Percentiles rank a stretch among this genome's conserved stretches.
These are phyloP conservation scores for Arthrobotrys musiformis DNA, from an alignment of 2,329 filamentous ascomycete genomes.

Conservation along the genomic window DNA sequence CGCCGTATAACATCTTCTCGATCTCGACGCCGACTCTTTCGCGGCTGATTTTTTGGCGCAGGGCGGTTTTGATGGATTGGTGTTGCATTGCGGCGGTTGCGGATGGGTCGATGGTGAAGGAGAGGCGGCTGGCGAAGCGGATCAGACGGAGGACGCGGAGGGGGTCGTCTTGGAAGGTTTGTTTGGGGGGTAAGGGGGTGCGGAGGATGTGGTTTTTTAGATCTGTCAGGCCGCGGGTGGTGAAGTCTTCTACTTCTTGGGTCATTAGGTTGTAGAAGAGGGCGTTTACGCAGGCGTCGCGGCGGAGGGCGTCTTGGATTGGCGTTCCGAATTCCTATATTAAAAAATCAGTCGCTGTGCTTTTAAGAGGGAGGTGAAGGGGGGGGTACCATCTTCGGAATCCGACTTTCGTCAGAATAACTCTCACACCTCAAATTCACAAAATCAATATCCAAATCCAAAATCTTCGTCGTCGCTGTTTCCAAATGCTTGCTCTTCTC, in stretches of 20 bases:
- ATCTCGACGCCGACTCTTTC: slow-evolving; percentile 88
- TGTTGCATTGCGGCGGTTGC: slow-evolving; percentile 81
- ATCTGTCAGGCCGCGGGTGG: slow-evolving; percentile 76
- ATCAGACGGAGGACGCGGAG: slow-evolving; percentile 86
- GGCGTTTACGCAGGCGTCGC: slow-evolving; percentile 94
- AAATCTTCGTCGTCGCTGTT: slow-evolving; percentile 85
- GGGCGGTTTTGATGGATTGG: slow-evolving; percentile 74
- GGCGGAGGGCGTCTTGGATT: slow-evolving; percentile 85
- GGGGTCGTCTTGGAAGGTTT: slow-evolving; percentile 95
- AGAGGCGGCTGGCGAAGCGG: slow-evolving; percentile 85
- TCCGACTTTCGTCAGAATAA: slow-evolving; percentile 87
- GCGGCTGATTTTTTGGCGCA: slow-evolving; percentile 89
- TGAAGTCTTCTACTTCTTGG: slow-evolving; percentile 83
- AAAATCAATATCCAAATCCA: slow-evolving; percentile 89
- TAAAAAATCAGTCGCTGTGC: too few relatives aligned
- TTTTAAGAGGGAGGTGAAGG: too few relatives aligned
- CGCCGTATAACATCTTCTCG: slow-evolving; percentile 88
- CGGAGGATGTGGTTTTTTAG: slow-evolving; percentile 78
- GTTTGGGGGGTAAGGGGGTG: slow-evolving; percentile 85
- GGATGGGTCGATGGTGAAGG: slow-evolving; percentile 80
- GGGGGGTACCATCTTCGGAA: slow-evolving; percentile 84
- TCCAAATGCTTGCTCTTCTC: slow-evolving; percentile 97
- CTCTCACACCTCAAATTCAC: slow-evolving; percentile 94
- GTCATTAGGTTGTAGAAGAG: slow-evolving; percentile 94
- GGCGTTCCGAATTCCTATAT: slow-evolving; percentile 80